Conservation (phyloP, 1,284 basidiomycete species). For the Cryptococcus neoformans region DNA sequence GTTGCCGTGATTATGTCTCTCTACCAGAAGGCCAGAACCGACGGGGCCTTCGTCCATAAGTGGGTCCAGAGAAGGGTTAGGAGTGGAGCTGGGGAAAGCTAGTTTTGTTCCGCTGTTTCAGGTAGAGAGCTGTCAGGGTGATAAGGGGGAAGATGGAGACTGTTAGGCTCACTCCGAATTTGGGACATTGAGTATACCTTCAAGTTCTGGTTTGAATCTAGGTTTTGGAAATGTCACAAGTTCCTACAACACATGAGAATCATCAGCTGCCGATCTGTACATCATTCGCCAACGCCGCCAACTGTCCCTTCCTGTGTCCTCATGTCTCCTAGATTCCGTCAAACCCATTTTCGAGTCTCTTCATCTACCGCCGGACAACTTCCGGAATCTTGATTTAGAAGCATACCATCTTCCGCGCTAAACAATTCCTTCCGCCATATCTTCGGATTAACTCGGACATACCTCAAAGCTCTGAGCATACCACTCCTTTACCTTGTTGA, state of each 20-base stretch:
- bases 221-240: slow-evolving; percentile 78
- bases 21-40: slow-evolving; percentile 8
- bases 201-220: slow-evolving; percentile 62
- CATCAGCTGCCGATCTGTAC: no score
- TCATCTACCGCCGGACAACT: no score
- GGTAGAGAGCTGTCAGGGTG: neutral
- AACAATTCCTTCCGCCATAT: no score
- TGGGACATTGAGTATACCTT: slow-evolving; percentile 60
- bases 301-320: no score
- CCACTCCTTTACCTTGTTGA: slow-evolving; percentile 96
- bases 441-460: slow-evolving; percentile 28
- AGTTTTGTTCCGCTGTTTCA: neutral
- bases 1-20: neutral
- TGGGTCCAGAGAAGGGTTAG: slow-evolving; percentile 48
- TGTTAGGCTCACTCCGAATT: slow-evolving; percentile 29
- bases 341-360: no score
- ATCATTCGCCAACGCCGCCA: no score
- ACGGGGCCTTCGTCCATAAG: slow-evolving; percentile 41
- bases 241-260: slow-evolving; percentile 59
- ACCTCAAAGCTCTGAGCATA: slow-evolving; percentile 99
- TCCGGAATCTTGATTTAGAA: no score
- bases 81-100: slow-evolving; percentile 36
- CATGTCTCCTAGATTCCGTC: no score
- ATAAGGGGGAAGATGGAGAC: neutral
- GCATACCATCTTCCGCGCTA: no score